These are phyloP conservation scores for Dovyalis caffra DNA, from an alignment of 345 rosid species.

Conservation along the genomic window DNA sequence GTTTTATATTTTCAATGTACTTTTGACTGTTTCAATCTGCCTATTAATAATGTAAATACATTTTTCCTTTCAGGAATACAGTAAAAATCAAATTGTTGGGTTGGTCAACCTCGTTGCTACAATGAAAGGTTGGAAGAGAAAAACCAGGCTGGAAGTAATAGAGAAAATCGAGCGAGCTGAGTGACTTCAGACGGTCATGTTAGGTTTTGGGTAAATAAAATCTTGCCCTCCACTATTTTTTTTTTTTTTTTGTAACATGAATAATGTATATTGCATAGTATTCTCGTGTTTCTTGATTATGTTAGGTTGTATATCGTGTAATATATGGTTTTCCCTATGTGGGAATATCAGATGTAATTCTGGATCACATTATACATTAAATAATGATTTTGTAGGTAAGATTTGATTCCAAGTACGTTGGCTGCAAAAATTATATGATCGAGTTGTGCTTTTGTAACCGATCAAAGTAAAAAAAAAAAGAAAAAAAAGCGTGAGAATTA, in stretches of 20 bases:
- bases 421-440: neutral
- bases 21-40: neutral
- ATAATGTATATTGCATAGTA: constrained; percentile 21
- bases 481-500: neutral
- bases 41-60: neutral
- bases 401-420: neutral
- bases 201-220: constrained; percentile 24
- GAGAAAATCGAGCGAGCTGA: constrained; percentile 75
- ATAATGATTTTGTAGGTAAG: constrained; percentile 14
- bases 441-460: neutral
- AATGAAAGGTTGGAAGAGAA: constrained; percentile 98
- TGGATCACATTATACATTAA: constrained; percentile 24
- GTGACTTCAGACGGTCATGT: constrained; percentile 10
- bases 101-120: constrained; percentile 84
- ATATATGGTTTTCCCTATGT: constrained; percentile 9
- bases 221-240: neutral
- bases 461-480: no score
- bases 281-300: constrained; percentile 4
- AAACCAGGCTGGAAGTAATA: constrained; percentile 70
- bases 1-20: neutral
- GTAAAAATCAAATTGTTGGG: constrained; percentile 70
- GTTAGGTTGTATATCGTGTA: constrained; percentile 32
- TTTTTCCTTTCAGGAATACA: constrained; percentile 58
- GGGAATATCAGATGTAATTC: constrained; percentile 32
- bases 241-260: neutral